Evolutionary conservation across 176 grass and related monocot genomes (phyloP).

Genomic region (bread wheat (Triticum aestivum)): IWGSC_CS_RefSeq_v2.1 NC_057795.1:459111797-459112296

Average conservation of each 20-base stretch:
- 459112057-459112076: background rate
- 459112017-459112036: background rate
- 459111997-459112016: background rate
- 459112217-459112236: slow-evolving; percentile 36
- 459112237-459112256: slow-evolving; percentile 65
- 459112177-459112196: background rate
- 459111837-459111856: background rate
- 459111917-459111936: background rate
- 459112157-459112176: slow-evolving; percentile 15
- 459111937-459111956: background rate
- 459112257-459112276: slow-evolving; percentile 64
- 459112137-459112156: background rate
- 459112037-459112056: background rate
- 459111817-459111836: background rate
- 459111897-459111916: background rate
- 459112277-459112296: slow-evolving; percentile 91
- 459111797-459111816: background rate
- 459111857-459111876: background rate
- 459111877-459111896: background rate
- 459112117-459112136: background rate
- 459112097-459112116: background rate
- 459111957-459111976: background rate
- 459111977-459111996: background rate
- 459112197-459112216: background rate
- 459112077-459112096: background rate